Evolutionary conservation across 2,329 filamentous ascomycete genomes (phyloP), one percentile per base, ranked within the genome.

Genomic region (Mycosphaerella sp.): DNA sequence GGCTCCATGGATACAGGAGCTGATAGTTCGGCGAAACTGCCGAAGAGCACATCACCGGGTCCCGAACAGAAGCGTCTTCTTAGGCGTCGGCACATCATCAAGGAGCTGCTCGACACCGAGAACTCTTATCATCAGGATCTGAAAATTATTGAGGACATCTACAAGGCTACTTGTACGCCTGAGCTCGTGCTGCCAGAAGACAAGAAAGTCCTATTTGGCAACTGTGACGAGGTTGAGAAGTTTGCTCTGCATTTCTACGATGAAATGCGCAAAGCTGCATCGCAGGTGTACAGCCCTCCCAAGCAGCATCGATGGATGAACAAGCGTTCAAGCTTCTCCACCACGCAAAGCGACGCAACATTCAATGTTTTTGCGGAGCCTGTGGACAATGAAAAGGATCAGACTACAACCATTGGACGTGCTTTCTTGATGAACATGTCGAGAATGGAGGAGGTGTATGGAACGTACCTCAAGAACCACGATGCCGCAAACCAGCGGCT

Each of bases 61-160:
- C 65, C 65, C 10, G 67, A 85, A 57, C 79, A 79, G 54, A 84
- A 85, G 54, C 82, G 86, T n/a, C 74, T 97, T 7, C 80, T 81
- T 44, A 86, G 91, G 66, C 85, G 93, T 16, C 82, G 85, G 49
- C 82, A 94, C 66, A 82, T 94, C 42, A 85, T 97, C 62, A 90
- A 91, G 65, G 93, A 98, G 69, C 75, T 98, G 34, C 79, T 96
- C 41, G 89, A 96, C 63, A 98, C 93, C 0, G 93, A 98, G 67
- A 84, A 89, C 42, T 84, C 85, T 5, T 97, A 95, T 69, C 84
- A 94, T 50, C 82, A 89, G 57, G 93, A 98, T 67, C 91, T 98
- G 88, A 95, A 90, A 67, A 91, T 98, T 47, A 86, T 95, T 2
- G 89, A 95, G 64, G 90, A 97, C 65, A 97, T 98, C 49, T 98